These are phyloP conservation scores for Ustilago xerochloae DNA, from an alignment of 1,284 basidiomycete genomes.

Conservation along the genomic window DNA sequence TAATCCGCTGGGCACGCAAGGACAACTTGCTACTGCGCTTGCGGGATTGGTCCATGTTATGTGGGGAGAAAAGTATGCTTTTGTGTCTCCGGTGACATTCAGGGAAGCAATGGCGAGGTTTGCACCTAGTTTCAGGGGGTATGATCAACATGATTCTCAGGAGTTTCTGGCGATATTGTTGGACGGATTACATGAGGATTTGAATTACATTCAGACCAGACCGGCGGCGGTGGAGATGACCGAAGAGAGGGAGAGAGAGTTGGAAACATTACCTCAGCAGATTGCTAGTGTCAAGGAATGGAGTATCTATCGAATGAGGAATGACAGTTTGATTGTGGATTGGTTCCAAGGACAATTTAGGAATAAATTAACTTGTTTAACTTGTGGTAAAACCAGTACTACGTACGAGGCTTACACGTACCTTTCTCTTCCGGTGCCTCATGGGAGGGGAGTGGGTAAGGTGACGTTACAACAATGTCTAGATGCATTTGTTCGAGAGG, in stretches of 20 bases:
- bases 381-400: conserved; percentile 80
- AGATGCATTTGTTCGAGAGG: conserved; percentile 88
- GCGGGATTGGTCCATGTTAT: conserved; percentile 84
- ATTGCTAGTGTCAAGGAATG: conserved; percentile 56
- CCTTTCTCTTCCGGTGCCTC: conserved; percentile 64
- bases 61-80: conserved; percentile 87
- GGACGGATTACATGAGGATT: conserved; percentile 54
- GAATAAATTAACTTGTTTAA: conserved; percentile 65
- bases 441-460: conserved; percentile 74
- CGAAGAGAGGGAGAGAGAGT: conserved; percentile 55
- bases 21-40: conserved; percentile 83
- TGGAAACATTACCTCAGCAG: conserved; percentile 82
- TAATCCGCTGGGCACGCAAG: conserved; percentile 90
- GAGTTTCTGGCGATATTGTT: conserved; percentile 59
- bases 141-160: conserved; percentile 63
- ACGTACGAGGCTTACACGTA: conserved; percentile 81
- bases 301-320: conserved; percentile 62
- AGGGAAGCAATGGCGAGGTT: conserved; percentile 74
- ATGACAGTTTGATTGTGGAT: conserved; percentile 59
- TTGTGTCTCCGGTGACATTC: conserved; percentile 85
- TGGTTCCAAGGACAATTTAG: conserved; percentile 65
- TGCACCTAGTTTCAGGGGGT: conserved; percentile 60
- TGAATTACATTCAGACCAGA: conserved; percentile 55
- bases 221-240: conserved; percentile 62
- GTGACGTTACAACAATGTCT: conserved; percentile 83